Base-by-base conservation (phyloP, 768 basidiomycete species). In the Tulasnella sp. region DNA sequence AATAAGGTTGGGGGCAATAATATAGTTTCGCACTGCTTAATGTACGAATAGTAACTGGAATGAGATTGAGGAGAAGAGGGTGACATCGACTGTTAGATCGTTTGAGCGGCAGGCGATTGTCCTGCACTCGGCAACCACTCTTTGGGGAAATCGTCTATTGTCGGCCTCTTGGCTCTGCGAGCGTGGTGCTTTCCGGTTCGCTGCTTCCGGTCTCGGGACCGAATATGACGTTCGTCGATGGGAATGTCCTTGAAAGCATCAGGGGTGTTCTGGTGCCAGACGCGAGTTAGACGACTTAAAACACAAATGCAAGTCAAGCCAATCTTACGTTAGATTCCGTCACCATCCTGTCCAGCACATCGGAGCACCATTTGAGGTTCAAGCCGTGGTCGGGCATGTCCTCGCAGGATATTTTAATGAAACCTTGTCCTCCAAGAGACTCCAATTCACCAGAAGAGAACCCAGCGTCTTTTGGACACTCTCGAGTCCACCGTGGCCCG, bases 351-450 rank as follows among this genome's bases (percentile, higher is more conserved):
- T 96, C 93, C 77, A 99, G 85, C 21, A 91, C 89, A 84, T 99
- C 97, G 82, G 93, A 93, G 56, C 93, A 94, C 93, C 95, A 97
- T 85, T 97, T 97, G 83, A 97, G 87, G 85, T 99, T 99, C 93
- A 94, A 92, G 38, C 90, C 88, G 1, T 92, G 90, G 82, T 90
- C 88, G 9, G 92, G 91, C 85, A 95, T 97, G 85, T 93, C 90
- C 83, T 98, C 97, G 83, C 94, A 96, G 0, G 93, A 89, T 80
- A 99, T 93, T 87, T 96, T 96, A 85, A 99, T 87, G 86, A 90
- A 97, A 5, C 97, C 97, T 79, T 94, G 89, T 75, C 88, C 71
- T 16, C 75, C 79, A 48, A 83, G 79, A 8, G 79, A 78, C 44
- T 81, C 79, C 40, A 78, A 46, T 58, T 74, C 56, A 36, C 82